Conservation (phyloP, 805 yeast genomes). For the Candida chilensis region DNA sequence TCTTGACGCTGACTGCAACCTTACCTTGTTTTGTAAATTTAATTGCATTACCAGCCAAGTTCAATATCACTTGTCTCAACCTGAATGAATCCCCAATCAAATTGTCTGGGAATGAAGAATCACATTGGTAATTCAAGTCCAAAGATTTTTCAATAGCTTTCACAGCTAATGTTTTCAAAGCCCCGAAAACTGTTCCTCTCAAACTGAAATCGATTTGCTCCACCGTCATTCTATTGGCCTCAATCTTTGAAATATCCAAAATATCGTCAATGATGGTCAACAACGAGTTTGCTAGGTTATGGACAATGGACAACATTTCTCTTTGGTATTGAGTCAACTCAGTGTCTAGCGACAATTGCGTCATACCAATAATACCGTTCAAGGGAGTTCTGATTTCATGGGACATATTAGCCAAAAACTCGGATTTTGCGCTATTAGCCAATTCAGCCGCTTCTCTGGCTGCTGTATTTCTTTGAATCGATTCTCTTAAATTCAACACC, state of each 20-base stretch:
- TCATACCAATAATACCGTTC: conserved; percentile 92
- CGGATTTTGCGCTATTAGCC: conserved; percentile 85
- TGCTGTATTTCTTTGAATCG: conserved; percentile 85
- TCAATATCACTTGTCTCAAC: conserved; percentile 77
- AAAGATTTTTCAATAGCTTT: conserved; percentile 83
- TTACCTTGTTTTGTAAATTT: conserved; percentile 80
- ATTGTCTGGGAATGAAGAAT: conserved; percentile 80
- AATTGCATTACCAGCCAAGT: conserved; percentile 84
- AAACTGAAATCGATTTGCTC: conserved; percentile 83
- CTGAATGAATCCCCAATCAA: conserved; percentile 86
- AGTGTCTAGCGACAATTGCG: conserved; percentile 81
- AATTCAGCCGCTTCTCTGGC: conserved; percentile 93
- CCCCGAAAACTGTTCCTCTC: conserved; percentile 85
- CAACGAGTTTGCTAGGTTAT: conserved; percentile 77
- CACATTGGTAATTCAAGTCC: conserved; percentile 73
- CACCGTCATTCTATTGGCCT: conserved; percentile 88
- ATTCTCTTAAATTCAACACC: conserved; percentile 81
- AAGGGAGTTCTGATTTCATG: conserved; percentile 87
- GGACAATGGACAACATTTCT: conserved; percentile 85
- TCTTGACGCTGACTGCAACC: conserved; percentile 67
- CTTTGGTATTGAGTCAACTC: conserved; percentile 87
- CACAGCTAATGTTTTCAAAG: conserved; percentile 80
- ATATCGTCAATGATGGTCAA: conserved; percentile 86
- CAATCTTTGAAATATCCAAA: conserved; percentile 86
- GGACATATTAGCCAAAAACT: conserved; percentile 82